Base-by-base conservation (phyloP, 306 rosid genomes). In the Rosa persica region DNA sequence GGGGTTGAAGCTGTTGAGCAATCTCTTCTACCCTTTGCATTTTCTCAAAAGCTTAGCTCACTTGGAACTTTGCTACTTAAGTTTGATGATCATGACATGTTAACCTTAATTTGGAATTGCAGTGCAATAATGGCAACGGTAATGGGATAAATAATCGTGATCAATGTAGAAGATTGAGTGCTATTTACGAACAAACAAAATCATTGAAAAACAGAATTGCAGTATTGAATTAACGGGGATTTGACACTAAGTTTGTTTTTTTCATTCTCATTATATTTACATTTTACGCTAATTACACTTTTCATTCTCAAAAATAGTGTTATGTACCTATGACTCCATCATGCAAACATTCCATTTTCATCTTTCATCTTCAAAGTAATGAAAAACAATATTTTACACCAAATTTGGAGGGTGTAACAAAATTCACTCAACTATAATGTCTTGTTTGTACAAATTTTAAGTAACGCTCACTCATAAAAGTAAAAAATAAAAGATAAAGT, bases 1-100 rank as follows among this genome's bases (percentile, higher is more conserved):
- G 68, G 2, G 27, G 65, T 74, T 75, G 76, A 42, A 52, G 74
- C 38, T 67, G 72, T 75, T 57, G 76, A 75, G 57, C 76, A 67
- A 58, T 75, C 44, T 69, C 44, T 81, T 36, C 46, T 22, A 13
- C 74, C 74, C 48, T 64, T 62, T 34, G 15, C 68, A 30, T 64
- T 64, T 30, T 62, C 40, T 27, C 6, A 22, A 16, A 44, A 20
- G 1, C 39, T 30, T 58, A 10, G 42, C 40, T 12, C 20, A 13
- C 68, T 64, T 0, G 8, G 68, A 16, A 64, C 39, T 54, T 54
- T 8, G 54, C 15, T 75, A 8, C 70, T 54, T 55, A 5, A 68
- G 51, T 39, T 42, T 57, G 68, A 55, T 74, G 69, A 74, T 42
- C 19, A 42, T 43, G 78, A 75, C 44, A 42, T 58, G 4, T 60